These are phyloP conservation scores for Solanum okadae DNA, from an alignment of 257 asterid species.

Conservation along the genomic window DNA sequence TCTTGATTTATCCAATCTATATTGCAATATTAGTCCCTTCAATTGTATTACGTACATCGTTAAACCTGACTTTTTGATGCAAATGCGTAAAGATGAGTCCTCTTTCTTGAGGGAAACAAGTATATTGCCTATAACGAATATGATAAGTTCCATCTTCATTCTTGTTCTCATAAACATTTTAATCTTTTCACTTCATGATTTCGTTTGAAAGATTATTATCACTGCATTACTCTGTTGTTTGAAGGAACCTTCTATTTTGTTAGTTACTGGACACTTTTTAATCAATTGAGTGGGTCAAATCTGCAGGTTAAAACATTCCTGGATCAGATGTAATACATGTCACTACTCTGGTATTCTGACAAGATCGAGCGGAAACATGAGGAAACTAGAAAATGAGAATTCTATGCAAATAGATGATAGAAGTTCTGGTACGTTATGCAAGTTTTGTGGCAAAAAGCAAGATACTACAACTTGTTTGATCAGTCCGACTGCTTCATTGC, in stretches of 20 bases:
- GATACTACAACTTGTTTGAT: constrained; percentile 12
- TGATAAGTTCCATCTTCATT: neutral
- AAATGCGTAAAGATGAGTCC: neutral
- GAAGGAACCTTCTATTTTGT: neutral
- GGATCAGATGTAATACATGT: neutral
- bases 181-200: neutral
- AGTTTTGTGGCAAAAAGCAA: constrained; percentile 32
- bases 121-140: neutral
- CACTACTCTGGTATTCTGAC: neutral
- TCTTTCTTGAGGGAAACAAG: neutral
- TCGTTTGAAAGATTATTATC: neutral
- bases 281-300: neutral
- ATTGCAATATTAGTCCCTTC: neutral
- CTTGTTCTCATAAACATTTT: neutral
- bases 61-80: neutral
- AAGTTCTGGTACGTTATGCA: constrained; percentile 18
- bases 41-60: neutral
- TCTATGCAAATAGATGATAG: neutral
- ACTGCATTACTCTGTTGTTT: neutral
- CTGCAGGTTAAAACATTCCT: neutral
- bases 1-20: neutral
- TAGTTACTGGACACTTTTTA: neutral
- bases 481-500: constrained; percentile 31
- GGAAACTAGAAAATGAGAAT: neutral
- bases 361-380: neutral